Conservation (phyloP, 2,329 filamentous ascomycete species). For the Juglanconis juglandina region DNA sequence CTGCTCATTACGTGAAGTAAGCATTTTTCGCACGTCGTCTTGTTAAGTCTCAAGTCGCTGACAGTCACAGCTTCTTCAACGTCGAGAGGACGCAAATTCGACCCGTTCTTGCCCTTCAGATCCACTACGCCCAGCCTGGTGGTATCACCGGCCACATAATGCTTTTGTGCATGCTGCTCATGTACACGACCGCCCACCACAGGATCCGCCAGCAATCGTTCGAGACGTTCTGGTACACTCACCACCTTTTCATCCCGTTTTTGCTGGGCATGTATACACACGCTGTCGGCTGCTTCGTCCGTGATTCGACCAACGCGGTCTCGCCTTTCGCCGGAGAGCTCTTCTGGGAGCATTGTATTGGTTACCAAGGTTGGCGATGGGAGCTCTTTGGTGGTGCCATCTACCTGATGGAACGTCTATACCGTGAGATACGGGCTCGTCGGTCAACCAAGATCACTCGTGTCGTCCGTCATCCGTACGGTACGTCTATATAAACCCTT, state of each 20-base stretch:
- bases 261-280: conserved; percentile 92
- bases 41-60: background rate
- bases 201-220: conserved; percentile 95
- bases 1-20: conserved; percentile 90
- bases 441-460: conserved; percentile 86
- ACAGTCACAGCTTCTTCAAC: conserved; percentile 75
- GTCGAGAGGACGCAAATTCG: conserved; percentile 83
- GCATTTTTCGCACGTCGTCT: conserved; percentile 22
- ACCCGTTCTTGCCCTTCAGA: conserved; percentile 75
- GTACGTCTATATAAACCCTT: conserved; percentile 42
- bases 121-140: conserved; percentile 85
- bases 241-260: conserved; percentile 97
- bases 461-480: conserved; percentile 93
- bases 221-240: conserved; percentile 99
- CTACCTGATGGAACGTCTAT: conserved; percentile 84
- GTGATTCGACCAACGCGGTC: conserved; percentile 66
- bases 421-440: conserved; percentile 82
- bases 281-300: conserved; percentile 92
- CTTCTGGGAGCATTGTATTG: conserved; percentile 92
- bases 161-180: conserved; percentile 97
- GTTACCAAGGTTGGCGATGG: conserved; percentile 97
- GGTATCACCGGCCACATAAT: conserved; percentile 96
- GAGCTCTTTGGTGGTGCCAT: conserved; percentile 82
- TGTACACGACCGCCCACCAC: conserved; percentile 93
- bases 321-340: conserved; percentile 79